Conservation (phyloP, 1,284 basidiomycete genomes). For the Inonotus hispidus region DNA sequence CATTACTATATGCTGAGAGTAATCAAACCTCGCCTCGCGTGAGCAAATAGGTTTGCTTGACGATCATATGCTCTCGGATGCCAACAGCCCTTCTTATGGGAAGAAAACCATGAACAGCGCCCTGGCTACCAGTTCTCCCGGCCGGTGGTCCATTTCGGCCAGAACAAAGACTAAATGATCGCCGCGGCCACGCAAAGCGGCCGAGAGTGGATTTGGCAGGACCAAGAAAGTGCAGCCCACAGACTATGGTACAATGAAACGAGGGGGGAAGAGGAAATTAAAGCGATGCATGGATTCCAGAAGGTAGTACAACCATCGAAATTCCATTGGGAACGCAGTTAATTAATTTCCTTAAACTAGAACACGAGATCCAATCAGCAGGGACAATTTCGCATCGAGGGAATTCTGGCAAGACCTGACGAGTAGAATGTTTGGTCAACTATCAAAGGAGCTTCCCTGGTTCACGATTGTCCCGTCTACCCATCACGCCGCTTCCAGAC, state of each 20-base stretch:
- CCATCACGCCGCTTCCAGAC: too few species aligned
- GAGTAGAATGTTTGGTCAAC: background rate
- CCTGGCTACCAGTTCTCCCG: background rate
- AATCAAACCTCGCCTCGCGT: background rate
- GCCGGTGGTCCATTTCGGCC: background rate
- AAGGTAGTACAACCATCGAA: background rate
- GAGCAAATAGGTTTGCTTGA: background rate
- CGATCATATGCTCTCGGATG: background rate
- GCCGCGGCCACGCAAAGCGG: too few species aligned
- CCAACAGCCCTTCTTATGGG: background rate
- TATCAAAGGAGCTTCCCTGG: too few species aligned
- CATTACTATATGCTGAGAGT: background rate
- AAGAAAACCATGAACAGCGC: background rate
- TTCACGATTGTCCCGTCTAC: too few species aligned
- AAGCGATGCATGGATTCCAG: background rate
- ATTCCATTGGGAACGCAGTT: background rate
- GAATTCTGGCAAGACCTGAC: background rate
- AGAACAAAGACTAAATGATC: too few species aligned
- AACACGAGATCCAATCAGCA: background rate
- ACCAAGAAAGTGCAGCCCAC: too few species aligned
- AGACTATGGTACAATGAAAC: background rate
- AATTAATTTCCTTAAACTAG: background rate
- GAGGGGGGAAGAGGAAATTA: background rate
- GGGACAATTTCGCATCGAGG: too few species aligned
- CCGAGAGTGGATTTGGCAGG: too few species aligned